Percentiles rank a stretch among this genome's conserved stretches.
These are phyloP conservation scores for Catenaria anguillulae DNA, from an alignment of 371 early-diverging fungal species.

Conservation along the genomic window DNA sequence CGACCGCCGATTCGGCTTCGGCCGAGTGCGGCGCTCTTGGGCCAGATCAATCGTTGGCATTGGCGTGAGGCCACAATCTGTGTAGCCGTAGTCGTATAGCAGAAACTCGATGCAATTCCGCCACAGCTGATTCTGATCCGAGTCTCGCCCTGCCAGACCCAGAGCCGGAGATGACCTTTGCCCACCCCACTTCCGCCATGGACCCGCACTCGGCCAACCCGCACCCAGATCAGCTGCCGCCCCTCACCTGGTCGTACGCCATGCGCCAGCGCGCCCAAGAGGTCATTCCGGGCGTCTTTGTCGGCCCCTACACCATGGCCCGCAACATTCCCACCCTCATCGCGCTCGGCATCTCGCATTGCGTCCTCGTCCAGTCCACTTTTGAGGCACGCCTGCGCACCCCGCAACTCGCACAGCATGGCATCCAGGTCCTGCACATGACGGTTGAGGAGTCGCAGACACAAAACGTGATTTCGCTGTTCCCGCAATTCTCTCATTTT, in stretches of 20 bases:
- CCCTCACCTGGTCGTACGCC: conserved; percentile 53
- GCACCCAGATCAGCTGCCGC: conserved; percentile 1
- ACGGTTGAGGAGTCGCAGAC: conserved; percentile 43
- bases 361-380: conserved; percentile 40
- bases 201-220: too few relatives aligned
- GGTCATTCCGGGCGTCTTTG: conserved; percentile 54
- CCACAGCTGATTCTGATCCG: too few relatives aligned
- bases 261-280: conserved; percentile 72
- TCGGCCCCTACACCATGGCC: conserved; percentile 64
- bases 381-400: not conserved
- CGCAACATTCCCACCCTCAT: conserved; percentile 37
- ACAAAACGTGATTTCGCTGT: conserved; percentile 62
- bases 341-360: conserved; percentile 47
- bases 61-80: too few relatives aligned
- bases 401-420: not conserved
- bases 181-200: too few relatives aligned
- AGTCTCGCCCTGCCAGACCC: too few relatives aligned
- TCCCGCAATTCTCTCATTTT: conserved; percentile 40
- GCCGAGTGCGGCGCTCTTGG: too few relatives aligned
- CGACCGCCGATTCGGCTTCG: too few relatives aligned
- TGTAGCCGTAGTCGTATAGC: too few relatives aligned
- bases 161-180: too few relatives aligned
- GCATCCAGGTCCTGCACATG: conserved; percentile 29
- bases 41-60: too few relatives aligned
- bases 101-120: too few relatives aligned